phyloP scores from a whole-genome alignment of 164 flowering plant genomes.

The Umbellularia californica region DNA sequence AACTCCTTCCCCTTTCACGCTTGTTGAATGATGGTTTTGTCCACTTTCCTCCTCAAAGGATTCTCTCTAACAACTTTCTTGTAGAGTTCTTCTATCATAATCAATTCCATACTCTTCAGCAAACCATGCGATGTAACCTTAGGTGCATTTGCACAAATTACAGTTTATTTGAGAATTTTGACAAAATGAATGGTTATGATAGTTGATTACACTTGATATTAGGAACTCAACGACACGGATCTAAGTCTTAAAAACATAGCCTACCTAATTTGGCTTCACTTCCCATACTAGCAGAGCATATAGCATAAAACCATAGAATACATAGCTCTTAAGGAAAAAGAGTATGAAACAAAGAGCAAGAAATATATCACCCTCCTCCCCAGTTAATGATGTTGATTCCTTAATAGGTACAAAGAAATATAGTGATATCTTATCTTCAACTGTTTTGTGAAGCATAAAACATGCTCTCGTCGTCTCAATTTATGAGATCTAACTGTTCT shows the following conservation, averaged over 20 bases:
- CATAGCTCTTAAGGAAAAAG: too few relatives aligned
- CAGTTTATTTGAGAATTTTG: neutral
- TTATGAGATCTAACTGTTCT: neutral
- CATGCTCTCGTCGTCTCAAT: neutral
- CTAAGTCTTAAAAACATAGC: neutral
- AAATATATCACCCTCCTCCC: too few relatives aligned
- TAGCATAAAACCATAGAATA: too few relatives aligned
- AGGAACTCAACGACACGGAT: neutral
- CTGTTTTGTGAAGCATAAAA: too few relatives aligned
- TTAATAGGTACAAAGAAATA: neutral
- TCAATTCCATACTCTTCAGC: neutral
- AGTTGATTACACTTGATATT: neutral
- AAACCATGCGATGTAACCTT: neutral
- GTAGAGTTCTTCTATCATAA: neutral
- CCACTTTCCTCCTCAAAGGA: neutral
- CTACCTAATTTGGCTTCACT: too few relatives aligned
- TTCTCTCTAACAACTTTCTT: neutral
- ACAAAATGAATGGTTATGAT: neutral
- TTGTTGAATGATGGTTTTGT: neutral
- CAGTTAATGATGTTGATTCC: neutral
- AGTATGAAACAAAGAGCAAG: too few relatives aligned
- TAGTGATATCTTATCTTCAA: neutral
- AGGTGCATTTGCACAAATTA: neutral
- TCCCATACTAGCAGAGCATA: too few relatives aligned
- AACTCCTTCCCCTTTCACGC: conserved; percentile 10